Base-by-base conservation (phyloP, 805 yeast genomes). In the Candida lessepsii region DNA sequence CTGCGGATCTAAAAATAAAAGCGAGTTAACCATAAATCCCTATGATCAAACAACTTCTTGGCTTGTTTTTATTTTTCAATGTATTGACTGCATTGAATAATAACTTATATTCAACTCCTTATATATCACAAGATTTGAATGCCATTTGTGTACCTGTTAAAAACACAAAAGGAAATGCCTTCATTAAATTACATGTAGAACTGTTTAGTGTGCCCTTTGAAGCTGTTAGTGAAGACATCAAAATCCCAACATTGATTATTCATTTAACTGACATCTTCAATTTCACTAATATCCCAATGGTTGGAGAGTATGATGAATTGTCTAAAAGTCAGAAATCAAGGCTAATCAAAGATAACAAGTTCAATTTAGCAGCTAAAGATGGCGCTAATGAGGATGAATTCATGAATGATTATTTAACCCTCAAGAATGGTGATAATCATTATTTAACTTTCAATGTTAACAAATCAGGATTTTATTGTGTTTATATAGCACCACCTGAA, bases 401-500 rank as follows among this genome's bases (percentile, higher is more conserved):
- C 3, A 23, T 37, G 30, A 37, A 37, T 18, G 19, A 11, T 36
- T 23, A 25, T 18, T 23, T 44, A 30, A 19, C 34, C 2, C 8
- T 14, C n/a, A 29, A 35, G 3, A 23, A 41, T 9, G 50, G 44
- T 17, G 42, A 48, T 19, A 16, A 29, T 25, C 13, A 27, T 11
- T 7, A 17, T 8, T 33, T 39, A 8, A 35, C 20, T 2, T 53
- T 50, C 28, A 21, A 41, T 1, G 55, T 57, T 9, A 37, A 49
- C 9, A 44, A 52, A 29, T 42, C 59, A 1, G 69, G 67, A 2
- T 30, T 49, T 15, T 63, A 61, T 42, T 63, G 69, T 47, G 58
- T 60, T 7, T 63, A 58, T 39, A 44, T 58, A 27, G 60, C 57
- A 3, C 58, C 59, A 7, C 58, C 58, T 4, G 20, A 27, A 3